Conservation (phyloP, 129 eudicot species). For the Escallonia rubra region DNA sequence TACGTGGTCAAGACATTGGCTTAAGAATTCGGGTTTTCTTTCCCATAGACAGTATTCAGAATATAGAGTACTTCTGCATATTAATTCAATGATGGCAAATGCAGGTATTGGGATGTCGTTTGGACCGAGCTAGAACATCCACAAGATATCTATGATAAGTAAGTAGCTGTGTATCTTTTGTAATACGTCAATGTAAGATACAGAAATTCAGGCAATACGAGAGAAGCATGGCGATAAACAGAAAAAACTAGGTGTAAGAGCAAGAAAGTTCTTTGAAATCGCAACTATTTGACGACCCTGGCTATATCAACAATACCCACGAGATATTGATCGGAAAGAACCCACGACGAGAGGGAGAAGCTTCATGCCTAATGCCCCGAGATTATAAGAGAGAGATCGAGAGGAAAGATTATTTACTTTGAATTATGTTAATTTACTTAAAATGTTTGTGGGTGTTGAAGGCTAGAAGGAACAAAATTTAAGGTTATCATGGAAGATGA, state of each 20-base stretch:
- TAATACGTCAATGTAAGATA: neutral
- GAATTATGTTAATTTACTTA: slow-evolving; percentile 1
- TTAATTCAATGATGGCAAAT: neutral
- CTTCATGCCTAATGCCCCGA: slow-evolving; percentile 2
- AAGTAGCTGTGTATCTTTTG: neutral
- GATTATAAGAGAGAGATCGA: neutral
- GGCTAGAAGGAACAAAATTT: slow-evolving; percentile 27
- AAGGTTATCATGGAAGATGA: slow-evolving; percentile 22
- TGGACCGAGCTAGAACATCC: slow-evolving; percentile 18
- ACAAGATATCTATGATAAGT: slow-evolving; percentile 19
- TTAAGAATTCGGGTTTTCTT: no score
- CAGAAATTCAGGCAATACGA: no score
- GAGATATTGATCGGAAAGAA: neutral
- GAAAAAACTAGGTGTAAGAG: neutral
- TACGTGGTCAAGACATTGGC: neutral
- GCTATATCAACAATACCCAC: neutral
- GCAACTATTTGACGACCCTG: neutral
- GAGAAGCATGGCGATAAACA: neutral
- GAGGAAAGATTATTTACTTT: slow-evolving; percentile 6
- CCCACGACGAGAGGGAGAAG: slow-evolving; percentile 18
- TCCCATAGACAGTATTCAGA: no score
- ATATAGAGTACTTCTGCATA: no score
- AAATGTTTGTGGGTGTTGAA: slow-evolving; percentile 2
- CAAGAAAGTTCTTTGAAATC: neutral
- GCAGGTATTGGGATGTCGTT: slow-evolving; percentile 40